These are phyloP conservation scores for Cladorrhinum sp. DNA, from an alignment of 2,329 filamentous ascomycete species.

Conservation along the genomic window DNA sequence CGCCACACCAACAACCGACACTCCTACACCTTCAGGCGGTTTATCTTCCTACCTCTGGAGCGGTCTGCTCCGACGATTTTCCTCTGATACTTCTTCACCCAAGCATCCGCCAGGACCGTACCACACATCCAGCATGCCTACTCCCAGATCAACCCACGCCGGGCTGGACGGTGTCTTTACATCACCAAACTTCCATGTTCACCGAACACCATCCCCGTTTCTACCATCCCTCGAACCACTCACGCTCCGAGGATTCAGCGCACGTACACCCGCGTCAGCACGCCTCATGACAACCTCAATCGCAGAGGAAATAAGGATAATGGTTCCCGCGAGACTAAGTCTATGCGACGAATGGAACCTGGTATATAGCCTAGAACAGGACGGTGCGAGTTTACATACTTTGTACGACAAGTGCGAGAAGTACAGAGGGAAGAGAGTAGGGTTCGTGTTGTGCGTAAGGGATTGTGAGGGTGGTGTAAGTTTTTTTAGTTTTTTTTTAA, in stretches of 20 bases:
- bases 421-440: conserved; percentile 67
- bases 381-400: conserved; percentile 83
- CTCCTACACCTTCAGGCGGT: conserved; percentile 30
- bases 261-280: conserved; percentile 56
- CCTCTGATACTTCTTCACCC: conserved; percentile 41
- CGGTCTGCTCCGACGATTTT: conserved; percentile 67
- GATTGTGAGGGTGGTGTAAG: conserved; percentile 73
- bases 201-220: conserved; percentile 76
- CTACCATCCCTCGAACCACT: conserved; percentile 65
- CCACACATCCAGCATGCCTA: conserved; percentile 7
- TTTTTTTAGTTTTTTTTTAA: conserved; percentile 23
- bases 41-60: conserved; percentile 46
- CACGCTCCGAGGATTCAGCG: conserved; percentile 52
- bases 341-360: conserved; percentile 84
- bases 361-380: conserved; percentile 84
- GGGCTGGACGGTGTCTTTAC: conserved; percentile 59
- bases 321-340: conserved; percentile 82
- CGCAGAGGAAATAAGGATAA: conserved; percentile 88
- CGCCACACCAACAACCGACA: conserved; percentile 28
- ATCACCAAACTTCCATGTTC: conserved; percentile 45
- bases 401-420: conserved; percentile 76
- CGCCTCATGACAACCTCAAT: conserved; percentile 68
- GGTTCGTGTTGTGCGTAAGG: conserved; percentile 84
- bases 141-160: conserved; percentile 33
- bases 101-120: background rate